Evolutionary conservation across 805 yeast genomes (phyloP).

Genomic region (Ogataea pilisensis): DNA sequence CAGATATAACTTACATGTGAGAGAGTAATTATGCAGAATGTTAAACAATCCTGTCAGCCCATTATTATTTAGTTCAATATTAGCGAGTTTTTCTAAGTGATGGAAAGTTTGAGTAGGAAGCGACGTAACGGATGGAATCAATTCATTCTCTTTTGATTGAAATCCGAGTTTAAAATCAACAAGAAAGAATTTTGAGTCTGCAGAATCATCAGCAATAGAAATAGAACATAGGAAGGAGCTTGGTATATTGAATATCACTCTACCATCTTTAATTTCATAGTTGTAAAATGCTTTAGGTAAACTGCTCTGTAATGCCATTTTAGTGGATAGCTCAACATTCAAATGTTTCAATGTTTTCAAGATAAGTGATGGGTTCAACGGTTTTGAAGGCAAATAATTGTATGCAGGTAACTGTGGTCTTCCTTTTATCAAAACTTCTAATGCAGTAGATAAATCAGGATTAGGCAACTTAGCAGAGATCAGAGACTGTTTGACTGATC

Average conservation of each 20-base stretch:
- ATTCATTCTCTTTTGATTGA: conserved; percentile 35
- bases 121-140: conserved; percentile 25
- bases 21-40: conserved; percentile 53
- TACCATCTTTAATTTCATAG: conserved; percentile 69
- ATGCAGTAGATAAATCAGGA: conserved; percentile 82
- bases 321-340: conserved; percentile 66
- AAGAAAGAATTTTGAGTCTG: conserved; percentile 64
- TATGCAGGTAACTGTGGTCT: conserved; percentile 71
- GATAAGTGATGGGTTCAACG: conserved; percentile 51
- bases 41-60: conserved; percentile 53
- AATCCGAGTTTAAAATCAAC: conserved; percentile 72
- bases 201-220: conserved; percentile 61
- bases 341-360: conserved; percentile 61
- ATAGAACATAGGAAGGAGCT: conserved; percentile 71
- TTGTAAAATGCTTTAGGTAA: conserved; percentile 63
- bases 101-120: conserved; percentile 32
- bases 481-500: conserved; percentile 62
- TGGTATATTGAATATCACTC: conserved; percentile 59
- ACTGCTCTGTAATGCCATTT: conserved; percentile 63
- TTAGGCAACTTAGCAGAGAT: conserved; percentile 89
- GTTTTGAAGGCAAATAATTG: conserved; percentile 45
- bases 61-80: conserved; percentile 41
- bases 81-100: conserved; percentile 52
- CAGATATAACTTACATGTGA: conserved; percentile 59
- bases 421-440: conserved; percentile 78